phyloP scores from a whole-genome alignment of 805 yeast genomes.

The Pichia pseudocactophila region DNA sequence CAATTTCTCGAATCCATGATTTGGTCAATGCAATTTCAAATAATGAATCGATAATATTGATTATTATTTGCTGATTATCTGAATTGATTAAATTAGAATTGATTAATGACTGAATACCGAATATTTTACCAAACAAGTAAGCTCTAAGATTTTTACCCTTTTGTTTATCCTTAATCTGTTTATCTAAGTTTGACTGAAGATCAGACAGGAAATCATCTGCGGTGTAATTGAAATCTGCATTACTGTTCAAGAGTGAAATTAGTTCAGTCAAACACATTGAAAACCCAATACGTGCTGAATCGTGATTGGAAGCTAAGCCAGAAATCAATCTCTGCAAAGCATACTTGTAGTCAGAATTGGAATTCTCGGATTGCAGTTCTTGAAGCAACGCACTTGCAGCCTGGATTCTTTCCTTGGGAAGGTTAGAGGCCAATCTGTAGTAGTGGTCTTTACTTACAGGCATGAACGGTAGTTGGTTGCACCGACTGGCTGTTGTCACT shows the following conservation, averaged over 20 bases:
- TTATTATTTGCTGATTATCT: constrained; percentile 21
- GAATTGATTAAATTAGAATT: constrained; percentile 38
- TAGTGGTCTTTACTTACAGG: constrained; percentile 65
- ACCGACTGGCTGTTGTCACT: no score
- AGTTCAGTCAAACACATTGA: constrained; percentile 80
- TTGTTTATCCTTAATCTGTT: constrained; percentile 32
- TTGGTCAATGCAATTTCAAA: constrained; percentile 54
- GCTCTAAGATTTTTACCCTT: constrained; percentile 84
- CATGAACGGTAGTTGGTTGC: constrained; percentile 21
- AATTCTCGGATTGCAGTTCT: constrained; percentile 40
- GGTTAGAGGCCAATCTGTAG: constrained; percentile 68
- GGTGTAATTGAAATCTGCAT: constrained; percentile 23
- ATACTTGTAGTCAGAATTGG: constrained; percentile 65
- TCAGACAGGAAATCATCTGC: constrained; percentile 30
- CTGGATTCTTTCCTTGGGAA: constrained; percentile 58
- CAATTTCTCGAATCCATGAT: constrained; percentile 81
- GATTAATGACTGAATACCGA: constrained; percentile 71
- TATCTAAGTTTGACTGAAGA: constrained; percentile 30
- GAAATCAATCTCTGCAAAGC: constrained; percentile 69
- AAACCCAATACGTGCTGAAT: constrained; percentile 78
- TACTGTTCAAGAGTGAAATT: constrained; percentile 26
- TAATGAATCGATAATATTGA: constrained; percentile 35
- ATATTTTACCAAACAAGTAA: constrained; percentile 69
- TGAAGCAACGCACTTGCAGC: constrained; percentile 62
- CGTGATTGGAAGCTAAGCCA: constrained; percentile 77